Conservation (phyloP, 129 eudicot species). For the Ambrosia artemisiifolia region DNA sequence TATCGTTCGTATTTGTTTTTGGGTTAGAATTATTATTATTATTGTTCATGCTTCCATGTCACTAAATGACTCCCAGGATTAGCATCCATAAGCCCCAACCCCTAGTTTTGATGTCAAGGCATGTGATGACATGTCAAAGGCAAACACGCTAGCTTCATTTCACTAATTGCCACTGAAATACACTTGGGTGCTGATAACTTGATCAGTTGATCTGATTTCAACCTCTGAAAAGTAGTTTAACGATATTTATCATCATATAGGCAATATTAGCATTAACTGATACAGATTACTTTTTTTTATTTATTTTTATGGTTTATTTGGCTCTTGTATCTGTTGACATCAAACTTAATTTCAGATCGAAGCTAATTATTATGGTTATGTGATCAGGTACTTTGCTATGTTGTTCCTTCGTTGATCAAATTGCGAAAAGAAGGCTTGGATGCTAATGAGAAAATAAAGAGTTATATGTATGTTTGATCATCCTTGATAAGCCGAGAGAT, state of each 20-base stretch:
- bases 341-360: slow-evolving; percentile 13
- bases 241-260: not conserved
- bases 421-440: slow-evolving; percentile 98
- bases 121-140: slow-evolving; percentile 1
- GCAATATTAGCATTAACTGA: not conserved
- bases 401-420: slow-evolving; percentile 89
- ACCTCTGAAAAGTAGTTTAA: not conserved
- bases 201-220: not conserved
- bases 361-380: slow-evolving; percentile 15
- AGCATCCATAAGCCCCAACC: not conserved
- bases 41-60: not conserved
- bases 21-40: not conserved
- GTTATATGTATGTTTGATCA: slow-evolving; percentile 83
- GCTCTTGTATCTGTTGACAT: not conserved
- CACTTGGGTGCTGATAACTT: slow-evolving; percentile 2
- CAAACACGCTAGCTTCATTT: not conserved
- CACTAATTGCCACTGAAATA: not conserved
- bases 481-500: slow-evolving; percentile 53
- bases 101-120: slow-evolving; percentile 10
- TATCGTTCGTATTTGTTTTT: not conserved
- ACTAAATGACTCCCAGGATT: not conserved
- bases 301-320: slow-evolving; percentile 9
- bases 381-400: slow-evolving; percentile 74
- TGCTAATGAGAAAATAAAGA: slow-evolving; percentile 94
- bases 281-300: not conserved